These are phyloP conservation scores for Sclerotinia glacialis DNA, from an alignment of 2,329 filamentous ascomycete species.

Conservation along the genomic window DNA sequence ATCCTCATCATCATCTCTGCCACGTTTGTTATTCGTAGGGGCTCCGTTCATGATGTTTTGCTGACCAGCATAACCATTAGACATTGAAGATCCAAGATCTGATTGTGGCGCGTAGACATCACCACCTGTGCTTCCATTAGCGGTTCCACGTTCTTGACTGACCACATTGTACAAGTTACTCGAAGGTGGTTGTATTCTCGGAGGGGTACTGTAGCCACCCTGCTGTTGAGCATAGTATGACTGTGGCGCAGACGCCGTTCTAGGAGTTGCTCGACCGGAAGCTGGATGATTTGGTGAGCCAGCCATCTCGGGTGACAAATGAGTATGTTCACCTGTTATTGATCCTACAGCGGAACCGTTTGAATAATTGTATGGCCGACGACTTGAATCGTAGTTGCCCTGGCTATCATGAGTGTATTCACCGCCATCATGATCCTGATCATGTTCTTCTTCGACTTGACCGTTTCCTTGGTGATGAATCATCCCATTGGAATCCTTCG, in stretches of 20 bases:
- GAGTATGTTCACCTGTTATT: slow-evolving; percentile 68
- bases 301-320: slow-evolving; percentile 78
- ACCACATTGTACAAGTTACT: slow-evolving; percentile 89
- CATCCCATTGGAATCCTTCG: slow-evolving; percentile 64
- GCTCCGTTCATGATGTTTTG: slow-evolving; percentile 65
- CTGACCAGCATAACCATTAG: slow-evolving; percentile 63
- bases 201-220: slow-evolving; percentile 70
- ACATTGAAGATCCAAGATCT: slow-evolving; percentile 55
- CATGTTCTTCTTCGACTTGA: slow-evolving; percentile 64
- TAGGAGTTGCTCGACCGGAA: slow-evolving; percentile 81
- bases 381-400: slow-evolving; percentile 66
- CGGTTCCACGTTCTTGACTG: slow-evolving; percentile 69
- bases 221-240: slow-evolving; percentile 67
- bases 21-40: slow-evolving; percentile 43
- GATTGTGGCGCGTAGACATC: slow-evolving; percentile 70
- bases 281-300: slow-evolving; percentile 77
- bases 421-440: slow-evolving; percentile 69
- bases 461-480: slow-evolving; percentile 57
- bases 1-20: slow-evolving; percentile 47
- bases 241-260: slow-evolving; percentile 69
- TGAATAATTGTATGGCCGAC: slow-evolving; percentile 74
- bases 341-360: slow-evolving; percentile 62
- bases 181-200: slow-evolving; percentile 64
- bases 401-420: slow-evolving; percentile 86
- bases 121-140: slow-evolving; percentile 62